Evolutionary conservation across 768 basidiomycete genomes (phyloP), one percentile per base, ranked within the genome.

Genomic region (Mycena galericulata): DNA sequence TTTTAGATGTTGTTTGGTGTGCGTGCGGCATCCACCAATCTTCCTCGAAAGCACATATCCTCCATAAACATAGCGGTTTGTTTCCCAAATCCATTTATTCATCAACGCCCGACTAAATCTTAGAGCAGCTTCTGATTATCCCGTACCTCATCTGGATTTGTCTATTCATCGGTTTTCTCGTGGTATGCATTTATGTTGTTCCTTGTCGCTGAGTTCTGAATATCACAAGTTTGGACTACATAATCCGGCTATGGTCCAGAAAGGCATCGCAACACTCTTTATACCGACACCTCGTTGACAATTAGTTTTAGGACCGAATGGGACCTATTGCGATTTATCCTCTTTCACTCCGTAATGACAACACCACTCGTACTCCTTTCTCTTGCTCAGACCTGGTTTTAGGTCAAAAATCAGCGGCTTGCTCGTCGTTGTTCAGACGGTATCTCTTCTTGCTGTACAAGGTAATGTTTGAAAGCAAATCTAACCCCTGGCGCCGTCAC

Each of bases 301-400:
- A 12, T 36, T 32, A 18, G 8, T 27, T 12, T 38, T 24, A 71
- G 70, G 70, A 24, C 73, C 73, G 2, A 79, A 74, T 61, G 78
- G 75, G 26, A 78, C 77, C 0, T 81, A 79, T 40, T 79, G 79
- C 72, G 65, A 79, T 67, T 75, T 75, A 5, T 58, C 51, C 14
- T 54, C 77, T 26, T 61, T 70, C 14, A 51, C 62, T 0, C 61
- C 77, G 77, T 79, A 62, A n/a, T n/a, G n/a, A 41, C 70, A 57
- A 27, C 26, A 4, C 20, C 49, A 2, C 17, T 24, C 36, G 24
- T 46, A 14, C 15, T 18, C 32, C 38, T 20, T 38, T 27, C n/a
- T 27, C 36, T 15, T 20, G 50, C 43, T 41, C 38, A 57, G 15
- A 45, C 36, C 30, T 11, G 18, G n/a, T 15, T 43, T 12, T 18